phyloP scores from a whole-genome alignment of 768 basidiomycete species.

The Tephrocybe rancida region DNA sequence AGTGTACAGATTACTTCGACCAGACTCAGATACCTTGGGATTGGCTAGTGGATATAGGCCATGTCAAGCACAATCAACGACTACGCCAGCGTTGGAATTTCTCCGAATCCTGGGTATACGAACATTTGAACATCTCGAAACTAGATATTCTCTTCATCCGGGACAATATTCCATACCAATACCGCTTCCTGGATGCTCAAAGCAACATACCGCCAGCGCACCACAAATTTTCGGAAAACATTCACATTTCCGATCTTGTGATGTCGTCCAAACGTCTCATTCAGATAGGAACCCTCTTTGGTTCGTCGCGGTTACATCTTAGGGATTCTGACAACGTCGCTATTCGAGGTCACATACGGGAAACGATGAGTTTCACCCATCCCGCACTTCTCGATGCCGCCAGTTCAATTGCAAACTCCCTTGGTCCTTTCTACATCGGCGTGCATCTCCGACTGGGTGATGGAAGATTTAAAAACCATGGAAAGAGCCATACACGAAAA shows the following conservation, averaged over 20 bases:
- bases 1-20: constrained; percentile 63
- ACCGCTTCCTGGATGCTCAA: constrained; percentile 57
- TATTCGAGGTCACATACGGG: constrained; percentile 50
- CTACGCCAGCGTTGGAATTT: constrained; percentile 54
- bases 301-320: constrained; percentile 67
- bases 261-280: constrained; percentile 50
- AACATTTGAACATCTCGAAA: constrained; percentile 36
- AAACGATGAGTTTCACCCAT: constrained; percentile 60
- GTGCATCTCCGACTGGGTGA: constrained; percentile 74
- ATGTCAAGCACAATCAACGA: constrained; percentile 37
- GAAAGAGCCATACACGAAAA: constrained; percentile 40
- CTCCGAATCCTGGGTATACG: constrained; percentile 47
- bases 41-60: constrained; percentile 62
- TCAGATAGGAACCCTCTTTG: constrained; percentile 77
- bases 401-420: constrained; percentile 39
- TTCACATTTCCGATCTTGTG: constrained; percentile 47
- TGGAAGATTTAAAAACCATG: constrained; percentile 54
- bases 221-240: constrained; percentile 43
- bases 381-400: constrained; percentile 45
- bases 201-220: constrained; percentile 21
- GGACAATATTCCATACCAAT: constrained; percentile 63
- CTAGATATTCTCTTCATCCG: constrained; percentile 48
- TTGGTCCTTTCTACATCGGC: constrained; percentile 57
- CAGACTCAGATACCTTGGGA: constrained; percentile 72
- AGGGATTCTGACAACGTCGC: constrained; percentile 37